These are phyloP conservation scores for Syncephalastrum contaminatum DNA, from an alignment of 371 early-diverging fungal genomes.

Conservation along the genomic window DNA sequence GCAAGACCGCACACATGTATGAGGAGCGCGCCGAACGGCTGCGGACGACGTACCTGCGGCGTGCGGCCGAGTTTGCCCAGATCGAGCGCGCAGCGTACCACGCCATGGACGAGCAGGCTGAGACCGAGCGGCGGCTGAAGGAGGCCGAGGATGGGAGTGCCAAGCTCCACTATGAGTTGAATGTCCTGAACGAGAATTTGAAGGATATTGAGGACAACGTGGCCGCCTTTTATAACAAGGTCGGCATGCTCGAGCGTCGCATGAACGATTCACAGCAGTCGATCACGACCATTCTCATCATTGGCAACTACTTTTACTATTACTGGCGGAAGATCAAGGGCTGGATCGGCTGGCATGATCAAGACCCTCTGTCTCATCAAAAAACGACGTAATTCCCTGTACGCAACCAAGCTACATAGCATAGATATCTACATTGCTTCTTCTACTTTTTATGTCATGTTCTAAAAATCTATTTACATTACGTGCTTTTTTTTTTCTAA, in stretches of 20 bases:
- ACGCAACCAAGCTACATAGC: too few species aligned
- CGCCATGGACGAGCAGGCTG: slow-evolving; percentile 34
- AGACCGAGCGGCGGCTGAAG: slow-evolving; percentile 31
- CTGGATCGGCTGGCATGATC: slow-evolving; percentile 18
- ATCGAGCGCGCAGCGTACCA: slow-evolving; percentile 20
- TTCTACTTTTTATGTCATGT: too few species aligned
- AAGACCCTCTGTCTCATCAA: too few species aligned
- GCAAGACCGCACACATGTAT: slow-evolving; percentile 23
- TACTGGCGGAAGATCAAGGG: slow-evolving; percentile 40
- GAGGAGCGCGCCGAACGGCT: slow-evolving; percentile 32
- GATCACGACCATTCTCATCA: slow-evolving; percentile 44
- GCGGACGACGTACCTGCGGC: slow-evolving; percentile 26
- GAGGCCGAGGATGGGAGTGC: slow-evolving; percentile 42
- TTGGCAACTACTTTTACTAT: slow-evolving; percentile 49
- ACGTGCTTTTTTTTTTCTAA: too few species aligned
- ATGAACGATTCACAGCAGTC: slow-evolving; percentile 51
- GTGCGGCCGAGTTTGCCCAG: slow-evolving; percentile 28
- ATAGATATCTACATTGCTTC: too few species aligned
- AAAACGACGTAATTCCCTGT: too few species aligned
- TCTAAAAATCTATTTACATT: too few species aligned
- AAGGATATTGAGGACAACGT: slow-evolving; percentile 49
- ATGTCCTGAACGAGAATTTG: slow-evolving; percentile 43
- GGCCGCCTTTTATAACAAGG: slow-evolving; percentile 39
- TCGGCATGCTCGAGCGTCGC: slow-evolving; percentile 36
- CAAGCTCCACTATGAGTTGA: slow-evolving; percentile 46